Evolutionary conservation across 306 rosid genomes (phyloP).

Genomic region (Inga oerstediana): DNA sequence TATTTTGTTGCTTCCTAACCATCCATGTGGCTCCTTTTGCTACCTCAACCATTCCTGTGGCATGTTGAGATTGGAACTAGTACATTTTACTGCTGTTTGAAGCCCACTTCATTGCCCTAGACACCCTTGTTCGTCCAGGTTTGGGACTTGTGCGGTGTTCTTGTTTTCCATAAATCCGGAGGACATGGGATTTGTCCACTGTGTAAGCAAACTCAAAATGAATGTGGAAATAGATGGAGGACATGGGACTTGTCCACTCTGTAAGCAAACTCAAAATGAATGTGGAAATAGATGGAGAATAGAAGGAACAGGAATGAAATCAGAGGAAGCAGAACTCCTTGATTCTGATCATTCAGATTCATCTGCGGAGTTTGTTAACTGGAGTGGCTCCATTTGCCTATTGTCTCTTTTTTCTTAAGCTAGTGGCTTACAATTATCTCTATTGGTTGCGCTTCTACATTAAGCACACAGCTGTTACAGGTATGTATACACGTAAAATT

Average conservation of each 20-base stretch:
- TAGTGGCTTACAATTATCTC: slow-evolving; percentile 70
- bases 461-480: slow-evolving; percentile 79
- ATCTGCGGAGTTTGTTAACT: slow-evolving; percentile 47
- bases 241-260: too few species aligned
- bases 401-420: slow-evolving; percentile 65
- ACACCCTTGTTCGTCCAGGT: too few species aligned
- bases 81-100: too few species aligned
- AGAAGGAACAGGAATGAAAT: slow-evolving; percentile 48
- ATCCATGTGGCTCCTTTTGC: too few species aligned
- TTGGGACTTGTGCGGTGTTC: too few species aligned
- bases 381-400: too few species aligned
- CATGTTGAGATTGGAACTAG: too few species aligned
- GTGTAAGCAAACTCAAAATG: slow-evolving; percentile 27
- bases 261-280: slow-evolving; percentile 32
- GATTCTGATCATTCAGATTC: slow-evolving; percentile 42
- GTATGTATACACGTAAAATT: slow-evolving; percentile 66
- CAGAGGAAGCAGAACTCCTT: slow-evolving; percentile 72
- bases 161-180: too few species aligned
- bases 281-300: slow-evolving; percentile 35
- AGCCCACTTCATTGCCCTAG: too few species aligned
- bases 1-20: too few species aligned
- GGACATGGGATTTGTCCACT: too few species aligned
- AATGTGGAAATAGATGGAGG: slow-evolving; percentile 36
- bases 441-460: slow-evolving; percentile 72
- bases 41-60: too few species aligned